Conservation (phyloP, 164 flowering plant genomes). For the Sextonia rubra region DNA sequence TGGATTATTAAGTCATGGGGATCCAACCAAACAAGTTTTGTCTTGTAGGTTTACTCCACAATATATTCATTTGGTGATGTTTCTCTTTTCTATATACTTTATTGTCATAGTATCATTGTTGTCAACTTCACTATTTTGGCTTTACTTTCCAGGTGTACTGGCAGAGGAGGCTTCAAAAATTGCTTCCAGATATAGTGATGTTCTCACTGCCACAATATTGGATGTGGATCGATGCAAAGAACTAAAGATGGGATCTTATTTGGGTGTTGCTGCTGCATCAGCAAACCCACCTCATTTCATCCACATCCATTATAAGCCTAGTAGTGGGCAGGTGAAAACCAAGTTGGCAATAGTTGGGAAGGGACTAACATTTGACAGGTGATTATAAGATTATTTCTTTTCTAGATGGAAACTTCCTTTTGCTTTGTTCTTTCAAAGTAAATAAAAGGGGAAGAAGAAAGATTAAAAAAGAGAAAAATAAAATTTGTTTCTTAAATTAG, state of each 20-base stretch:
- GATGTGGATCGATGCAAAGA: constrained; percentile 79
- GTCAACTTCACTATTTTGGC: not conserved
- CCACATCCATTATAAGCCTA: constrained; percentile 84
- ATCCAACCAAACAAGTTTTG: too few relatives aligned
- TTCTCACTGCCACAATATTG: constrained; percentile 75
- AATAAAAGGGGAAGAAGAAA: not conserved
- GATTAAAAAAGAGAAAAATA: too few relatives aligned
- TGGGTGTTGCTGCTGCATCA: constrained; percentile 96
- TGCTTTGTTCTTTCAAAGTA: not conserved
- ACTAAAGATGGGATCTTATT: constrained; percentile 94
- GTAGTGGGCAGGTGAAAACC: constrained; percentile 56
- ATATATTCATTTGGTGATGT: too few relatives aligned
- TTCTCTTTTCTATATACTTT: not conserved
- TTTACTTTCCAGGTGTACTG: constrained; percentile 48
- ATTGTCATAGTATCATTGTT: not conserved
- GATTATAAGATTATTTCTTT: not conserved
- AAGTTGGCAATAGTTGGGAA: constrained; percentile 90
- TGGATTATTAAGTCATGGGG: too few relatives aligned
- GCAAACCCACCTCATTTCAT: constrained; percentile 89
- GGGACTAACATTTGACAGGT: constrained; percentile 99
- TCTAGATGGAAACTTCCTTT: not conserved
- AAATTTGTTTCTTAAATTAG: too few relatives aligned
- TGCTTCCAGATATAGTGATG: constrained; percentile 72
- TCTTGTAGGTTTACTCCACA: too few relatives aligned
- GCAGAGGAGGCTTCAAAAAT: constrained; percentile 88